These are phyloP conservation scores for Rubus idaeus DNA, from an alignment of 306 rosid species.

Conservation along the genomic window DNA sequence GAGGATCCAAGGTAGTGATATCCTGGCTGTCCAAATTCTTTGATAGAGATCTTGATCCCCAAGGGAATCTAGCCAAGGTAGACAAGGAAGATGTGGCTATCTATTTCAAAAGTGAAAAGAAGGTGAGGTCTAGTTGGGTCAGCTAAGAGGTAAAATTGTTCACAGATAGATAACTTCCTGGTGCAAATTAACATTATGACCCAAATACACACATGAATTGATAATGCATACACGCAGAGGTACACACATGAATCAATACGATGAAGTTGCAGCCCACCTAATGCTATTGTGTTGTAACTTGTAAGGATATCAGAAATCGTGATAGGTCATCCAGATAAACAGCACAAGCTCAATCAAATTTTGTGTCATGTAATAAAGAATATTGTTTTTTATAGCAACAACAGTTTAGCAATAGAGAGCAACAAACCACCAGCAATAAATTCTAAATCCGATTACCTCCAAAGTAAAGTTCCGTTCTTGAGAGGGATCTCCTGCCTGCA, in stretches of 20 bases:
- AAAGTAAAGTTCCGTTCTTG: conserved; percentile 61
- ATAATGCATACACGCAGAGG: background rate
- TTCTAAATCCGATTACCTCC: conserved; percentile 48
- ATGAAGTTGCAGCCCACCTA: background rate
- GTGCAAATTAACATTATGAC: background rate
- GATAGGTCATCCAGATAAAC: background rate
- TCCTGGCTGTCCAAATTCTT: conserved; percentile 36
- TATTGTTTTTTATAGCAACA: background rate
- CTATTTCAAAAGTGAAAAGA: conserved; percentile 28
- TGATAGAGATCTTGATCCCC: conserved; percentile 64
- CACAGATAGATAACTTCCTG: conserved; percentile 16
- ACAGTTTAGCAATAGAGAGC: background rate
- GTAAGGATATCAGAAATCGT: background rate
- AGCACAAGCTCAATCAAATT: background rate
- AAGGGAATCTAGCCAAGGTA: conserved; percentile 75
- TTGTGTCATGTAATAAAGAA: background rate
- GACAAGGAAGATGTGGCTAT: conserved; percentile 71
- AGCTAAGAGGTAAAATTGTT: conserved; percentile 17
- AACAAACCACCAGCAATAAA: background rate
- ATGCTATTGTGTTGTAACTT: background rate
- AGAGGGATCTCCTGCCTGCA: conserved; percentile 85
- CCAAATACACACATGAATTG: background rate
- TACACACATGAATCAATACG: background rate
- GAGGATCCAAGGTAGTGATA: conserved; percentile 37
- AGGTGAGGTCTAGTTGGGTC: conserved; percentile 10